These are phyloP conservation scores for Diaporthe citrichinensis DNA, from an alignment of 2,329 filamentous ascomycete genomes.

Conservation along the genomic window DNA sequence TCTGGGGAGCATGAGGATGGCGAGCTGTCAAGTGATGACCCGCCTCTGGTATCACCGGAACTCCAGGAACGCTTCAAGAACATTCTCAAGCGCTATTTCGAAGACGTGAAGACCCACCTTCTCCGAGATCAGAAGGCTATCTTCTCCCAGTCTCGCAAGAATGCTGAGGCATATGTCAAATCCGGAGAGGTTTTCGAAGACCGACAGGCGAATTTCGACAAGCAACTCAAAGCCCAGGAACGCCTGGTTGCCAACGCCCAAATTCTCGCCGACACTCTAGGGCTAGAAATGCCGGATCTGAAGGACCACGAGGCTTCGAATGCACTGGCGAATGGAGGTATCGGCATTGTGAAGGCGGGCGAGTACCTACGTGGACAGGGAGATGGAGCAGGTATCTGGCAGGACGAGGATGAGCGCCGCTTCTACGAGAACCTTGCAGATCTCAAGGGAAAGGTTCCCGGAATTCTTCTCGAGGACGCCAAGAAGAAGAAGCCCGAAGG, in stretches of 20 bases:
- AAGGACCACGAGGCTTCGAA: constrained; percentile 84
- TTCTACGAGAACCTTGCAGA: constrained; percentile 99
- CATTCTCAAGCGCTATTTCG: constrained; percentile 88
- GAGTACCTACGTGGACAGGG: constrained; percentile 93
- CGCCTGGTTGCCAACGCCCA: constrained; percentile 92
- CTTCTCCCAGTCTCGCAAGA: constrained; percentile 87
- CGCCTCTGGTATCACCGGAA: constrained; percentile 81
- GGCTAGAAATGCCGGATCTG: constrained; percentile 93
- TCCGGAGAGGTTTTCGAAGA: constrained; percentile 99
- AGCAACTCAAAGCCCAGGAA: constrained; percentile 91
- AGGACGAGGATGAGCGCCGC: constrained; percentile 96
- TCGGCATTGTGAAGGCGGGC: constrained; percentile 93
- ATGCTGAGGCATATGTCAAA: constrained; percentile 98
- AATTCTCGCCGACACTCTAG: constrained; percentile 87
- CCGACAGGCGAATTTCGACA: constrained; percentile 95
- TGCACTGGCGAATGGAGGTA: constrained; percentile 78
- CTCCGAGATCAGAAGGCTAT: constrained; percentile 93
- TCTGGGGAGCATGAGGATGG: constrained; percentile 64
- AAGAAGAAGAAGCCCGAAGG: constrained; percentile 92
- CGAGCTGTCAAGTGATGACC: constrained; percentile 69
- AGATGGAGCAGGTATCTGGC: constrained; percentile 96
- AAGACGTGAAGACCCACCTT: constrained; percentile 91
- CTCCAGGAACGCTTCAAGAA: constrained; percentile 89
- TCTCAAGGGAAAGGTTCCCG: constrained; percentile 94
- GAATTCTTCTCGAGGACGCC: constrained; percentile 90